These are phyloP conservation scores for Scolecobasidium constrictum DNA, from an alignment of 2,329 filamentous ascomycete genomes.

Conservation along the genomic window DNA sequence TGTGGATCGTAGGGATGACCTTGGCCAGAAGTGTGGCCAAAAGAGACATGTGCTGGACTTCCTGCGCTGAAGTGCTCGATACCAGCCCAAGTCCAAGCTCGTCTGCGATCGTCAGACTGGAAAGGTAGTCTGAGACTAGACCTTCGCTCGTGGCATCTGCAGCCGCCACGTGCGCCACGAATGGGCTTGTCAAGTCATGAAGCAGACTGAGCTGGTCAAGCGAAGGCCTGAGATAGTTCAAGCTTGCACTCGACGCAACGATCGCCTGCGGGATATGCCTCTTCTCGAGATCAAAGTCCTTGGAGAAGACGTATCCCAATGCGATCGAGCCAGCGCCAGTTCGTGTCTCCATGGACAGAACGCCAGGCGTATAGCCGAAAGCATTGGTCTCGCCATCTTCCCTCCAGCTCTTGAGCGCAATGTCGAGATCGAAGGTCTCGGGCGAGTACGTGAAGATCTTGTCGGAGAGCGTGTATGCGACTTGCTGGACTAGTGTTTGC, in stretches of 20 bases:
- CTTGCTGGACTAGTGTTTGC: slow-evolving; percentile 88
- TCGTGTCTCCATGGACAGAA: slow-evolving; percentile 76
- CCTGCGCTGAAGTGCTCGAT: slow-evolving; percentile 74
- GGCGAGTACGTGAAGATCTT: slow-evolving; percentile 97
- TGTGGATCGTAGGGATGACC: slow-evolving; percentile 71
- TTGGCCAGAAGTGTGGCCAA: slow-evolving; percentile 72
- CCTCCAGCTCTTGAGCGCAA: slow-evolving; percentile 71
- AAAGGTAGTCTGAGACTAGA: slow-evolving; percentile 78
- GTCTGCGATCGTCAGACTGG: slow-evolving; percentile 69
- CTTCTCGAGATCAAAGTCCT: slow-evolving; percentile 88
- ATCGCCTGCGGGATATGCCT: slow-evolving; percentile 86
- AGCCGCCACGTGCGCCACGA: slow-evolving; percentile 85
- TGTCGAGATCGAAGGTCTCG: slow-evolving; percentile 82
- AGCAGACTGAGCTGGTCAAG: slow-evolving; percentile 87
- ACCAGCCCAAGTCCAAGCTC: slow-evolving; percentile 83
- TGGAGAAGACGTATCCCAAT: slow-evolving; percentile 94
- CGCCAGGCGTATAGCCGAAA: slow-evolving; percentile 66
- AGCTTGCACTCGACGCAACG: slow-evolving; percentile 71
- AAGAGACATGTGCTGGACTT: slow-evolving; percentile 92
- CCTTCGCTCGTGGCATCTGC: slow-evolving; percentile 69
- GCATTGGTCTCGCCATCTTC: slow-evolving; percentile 61
- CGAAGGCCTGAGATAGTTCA: slow-evolving; percentile 69
- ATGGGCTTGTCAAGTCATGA: slow-evolving; percentile 84
- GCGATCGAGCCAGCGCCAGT: slow-evolving; percentile 84
- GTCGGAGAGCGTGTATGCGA: slow-evolving; percentile 89